These are phyloP conservation scores for Linnemannia schmuckeri DNA, from an alignment of 192 early-diverging fungal genomes.

Conservation along the genomic window DNA sequence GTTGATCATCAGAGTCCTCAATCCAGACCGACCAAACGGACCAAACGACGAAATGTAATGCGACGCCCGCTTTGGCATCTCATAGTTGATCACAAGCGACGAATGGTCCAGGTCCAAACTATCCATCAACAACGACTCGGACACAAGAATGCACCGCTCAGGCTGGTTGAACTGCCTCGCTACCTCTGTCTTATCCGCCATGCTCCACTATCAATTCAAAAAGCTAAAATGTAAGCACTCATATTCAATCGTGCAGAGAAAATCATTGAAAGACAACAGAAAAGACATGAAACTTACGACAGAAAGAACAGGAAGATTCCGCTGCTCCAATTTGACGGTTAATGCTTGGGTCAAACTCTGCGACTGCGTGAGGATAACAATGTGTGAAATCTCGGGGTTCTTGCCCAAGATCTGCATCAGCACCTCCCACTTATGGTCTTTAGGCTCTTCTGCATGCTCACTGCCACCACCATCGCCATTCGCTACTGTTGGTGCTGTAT, in stretches of 20 bases:
- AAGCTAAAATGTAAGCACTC: not conserved
- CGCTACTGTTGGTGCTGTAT: not conserved
- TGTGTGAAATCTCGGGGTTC: slow-evolving; percentile 46
- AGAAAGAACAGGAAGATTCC: slow-evolving; percentile 35
- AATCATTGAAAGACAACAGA: not conserved
- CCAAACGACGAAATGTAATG: slow-evolving; percentile 50
- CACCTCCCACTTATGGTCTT: slow-evolving; percentile 34
- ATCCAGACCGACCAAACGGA: slow-evolving; percentile 46
- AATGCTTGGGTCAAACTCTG: slow-evolving; percentile 42
- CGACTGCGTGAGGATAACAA: slow-evolving; percentile 48
- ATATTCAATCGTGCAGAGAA: not conserved
- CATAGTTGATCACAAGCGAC: slow-evolving; percentile 52
- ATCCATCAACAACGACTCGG: slow-evolving; percentile 39
- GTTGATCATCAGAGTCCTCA: slow-evolving; percentile 47
- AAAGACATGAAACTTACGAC: slow-evolving; percentile 22
- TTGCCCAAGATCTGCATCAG: slow-evolving; percentile 34
- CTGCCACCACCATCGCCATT: not conserved
- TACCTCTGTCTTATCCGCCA: slow-evolving; percentile 52
- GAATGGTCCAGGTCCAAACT: slow-evolving; percentile 48
- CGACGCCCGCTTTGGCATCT: slow-evolving; percentile 31
- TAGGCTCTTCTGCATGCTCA: not conserved
- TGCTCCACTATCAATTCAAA: slow-evolving; percentile 40
- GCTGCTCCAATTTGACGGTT: slow-evolving; percentile 20
- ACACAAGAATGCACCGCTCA: slow-evolving; percentile 43
- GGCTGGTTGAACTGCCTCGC: slow-evolving; percentile 39